These are phyloP conservation scores for Colletotrichum noveboracense DNA, from an alignment of 2,329 filamentous ascomycete species.

Conservation along the genomic window DNA sequence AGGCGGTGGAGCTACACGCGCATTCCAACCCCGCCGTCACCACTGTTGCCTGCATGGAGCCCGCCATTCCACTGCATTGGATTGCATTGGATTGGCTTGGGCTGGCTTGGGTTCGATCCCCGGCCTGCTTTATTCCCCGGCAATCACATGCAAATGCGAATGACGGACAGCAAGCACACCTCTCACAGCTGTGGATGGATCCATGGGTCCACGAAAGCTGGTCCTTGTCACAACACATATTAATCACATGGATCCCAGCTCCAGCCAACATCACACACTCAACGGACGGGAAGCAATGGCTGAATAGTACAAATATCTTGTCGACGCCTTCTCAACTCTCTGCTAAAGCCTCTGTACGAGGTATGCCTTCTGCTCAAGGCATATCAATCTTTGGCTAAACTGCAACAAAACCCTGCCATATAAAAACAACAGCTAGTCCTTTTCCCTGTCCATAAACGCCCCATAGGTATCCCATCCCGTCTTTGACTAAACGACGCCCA, in stretches of 20 bases:
- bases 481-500: not conserved
- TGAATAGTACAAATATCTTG: not conserved
- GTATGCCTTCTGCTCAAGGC: not conserved
- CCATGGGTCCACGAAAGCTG: not conserved
- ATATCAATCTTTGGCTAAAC: not conserved
- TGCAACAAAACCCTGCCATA: not conserved
- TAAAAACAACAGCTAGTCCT: not conserved
- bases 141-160: conserved; percentile 15
- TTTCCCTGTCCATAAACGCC: not conserved
- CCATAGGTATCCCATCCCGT: not conserved
- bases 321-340: not conserved
- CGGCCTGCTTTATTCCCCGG: not conserved
- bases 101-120: not conserved
- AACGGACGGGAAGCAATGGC: too few relatives aligned
- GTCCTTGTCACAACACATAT: not conserved
- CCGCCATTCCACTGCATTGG: not conserved
- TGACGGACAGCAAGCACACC: not conserved
- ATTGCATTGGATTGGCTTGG: not conserved
- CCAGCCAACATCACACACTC: not conserved
- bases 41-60: not conserved
- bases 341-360: not conserved
- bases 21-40: not conserved
- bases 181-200: not conserved
- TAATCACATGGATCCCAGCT: not conserved
- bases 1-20: not conserved